Base-by-base conservation (phyloP, 495 filamentous ascomycete species). In the Umbilicaria muhlenbergii region DNA sequence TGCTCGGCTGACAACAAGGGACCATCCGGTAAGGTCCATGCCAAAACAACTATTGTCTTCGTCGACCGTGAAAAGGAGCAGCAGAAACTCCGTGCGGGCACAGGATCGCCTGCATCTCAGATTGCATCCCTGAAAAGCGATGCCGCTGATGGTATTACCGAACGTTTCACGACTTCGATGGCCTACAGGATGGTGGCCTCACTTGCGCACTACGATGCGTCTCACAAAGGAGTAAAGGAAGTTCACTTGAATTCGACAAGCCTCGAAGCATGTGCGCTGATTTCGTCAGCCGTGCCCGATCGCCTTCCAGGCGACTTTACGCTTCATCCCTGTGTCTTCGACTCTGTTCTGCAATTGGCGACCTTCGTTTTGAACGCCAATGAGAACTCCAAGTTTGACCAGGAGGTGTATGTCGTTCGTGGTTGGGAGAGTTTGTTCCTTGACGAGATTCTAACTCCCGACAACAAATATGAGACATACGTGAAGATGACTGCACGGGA, bases 141-240 rank as follows among this genome's bases (percentile, higher is more conserved):
- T 16, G 43, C 13, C 18, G 34, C 43, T 34, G 33, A 24, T 10
- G 43, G 43, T 24, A 17, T 40, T 40, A 34, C 43, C 13, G 43
- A 45, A 33, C 36, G 43, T 8, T 45, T 45, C 43, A 40, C 43
- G 5, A 45, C 43, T 21, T 34, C 43, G n/a, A 45, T 45, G 43
- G 43, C 43, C 24, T 45, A 45, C 17, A 39, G 36, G 39, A 45
- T 45, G 43, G 43, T 45, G 36, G 43, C 43, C 34, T 45, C 43
- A 3, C 43, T 45, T 28, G 24, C 42, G 42, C 42, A 44, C 42
- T 44, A 44, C 42, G 42, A 44, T 16, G 18, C 36, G 2, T 44
- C 42, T 31, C 42, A 44, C 15, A 44, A 44, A 44, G 42, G 42
- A 35, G 42, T 44, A 6, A 44, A 44, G 42, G 42, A 44, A 37